Percentiles rank a stretch among this genome's conserved stretches.
Conservation (phyloP, 306 rosid genomes). For the Mimosa bimucronata region DNA sequence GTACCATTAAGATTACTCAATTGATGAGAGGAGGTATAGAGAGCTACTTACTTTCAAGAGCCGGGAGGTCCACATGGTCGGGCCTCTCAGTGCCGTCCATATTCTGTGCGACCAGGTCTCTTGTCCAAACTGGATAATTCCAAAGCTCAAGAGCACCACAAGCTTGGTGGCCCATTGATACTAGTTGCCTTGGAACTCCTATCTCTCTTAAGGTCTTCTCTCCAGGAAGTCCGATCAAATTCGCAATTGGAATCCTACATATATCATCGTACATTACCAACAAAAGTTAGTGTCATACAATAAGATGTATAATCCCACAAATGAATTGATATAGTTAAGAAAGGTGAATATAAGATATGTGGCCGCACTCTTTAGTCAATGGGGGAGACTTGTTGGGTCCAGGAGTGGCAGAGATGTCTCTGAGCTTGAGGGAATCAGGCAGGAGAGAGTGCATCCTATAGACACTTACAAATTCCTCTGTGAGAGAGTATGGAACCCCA, state of each 20-base stretch:
- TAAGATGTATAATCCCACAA: not conserved
- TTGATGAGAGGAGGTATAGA: not conserved
- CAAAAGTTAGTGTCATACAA: not conserved
- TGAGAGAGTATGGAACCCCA: conserved; percentile 64
- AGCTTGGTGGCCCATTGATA: conserved; percentile 81
- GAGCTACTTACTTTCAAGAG: conserved; percentile 52
- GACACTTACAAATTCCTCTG: conserved; percentile 60
- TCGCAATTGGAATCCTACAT: conserved; percentile 49
- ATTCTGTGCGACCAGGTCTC: conserved; percentile 54
- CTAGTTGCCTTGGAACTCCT: conserved; percentile 52
- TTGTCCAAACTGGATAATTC: conserved; percentile 57
- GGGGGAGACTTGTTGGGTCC: conserved; percentile 60
- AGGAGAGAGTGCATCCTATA: conserved; percentile 65
- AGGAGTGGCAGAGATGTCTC: conserved; percentile 51
- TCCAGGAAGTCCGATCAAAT: conserved; percentile 53
- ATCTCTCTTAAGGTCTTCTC: conserved; percentile 45
- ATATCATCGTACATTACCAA: not conserved
- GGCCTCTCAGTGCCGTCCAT: conserved; percentile 54
- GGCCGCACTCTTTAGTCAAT: conserved; percentile 44
- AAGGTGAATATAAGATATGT: not conserved
- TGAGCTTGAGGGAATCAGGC: conserved; percentile 45
- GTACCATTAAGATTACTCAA: not conserved
- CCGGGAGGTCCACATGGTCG: conserved; percentile 57
- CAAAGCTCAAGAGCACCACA: conserved; percentile 61
- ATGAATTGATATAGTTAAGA: not conserved